phyloP scores from a whole-genome alignment of 2,329 filamentous ascomycete genomes.

The Didymella pomorum region DNA sequence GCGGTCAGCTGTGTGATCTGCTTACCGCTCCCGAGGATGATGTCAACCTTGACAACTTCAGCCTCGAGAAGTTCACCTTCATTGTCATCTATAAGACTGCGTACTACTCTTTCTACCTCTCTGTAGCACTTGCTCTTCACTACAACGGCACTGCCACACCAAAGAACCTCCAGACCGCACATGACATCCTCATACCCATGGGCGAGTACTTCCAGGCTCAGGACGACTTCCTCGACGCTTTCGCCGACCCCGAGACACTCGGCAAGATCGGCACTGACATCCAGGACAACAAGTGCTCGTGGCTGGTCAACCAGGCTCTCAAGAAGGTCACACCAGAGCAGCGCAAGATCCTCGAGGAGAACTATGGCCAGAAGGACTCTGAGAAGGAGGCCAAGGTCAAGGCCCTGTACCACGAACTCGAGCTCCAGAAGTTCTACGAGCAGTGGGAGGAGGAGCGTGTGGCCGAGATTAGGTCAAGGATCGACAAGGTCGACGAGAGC shows the following conservation, averaged over 20 bases:
- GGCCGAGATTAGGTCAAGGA: constrained; percentile 76
- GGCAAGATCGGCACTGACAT: constrained; percentile 99
- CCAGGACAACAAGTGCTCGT: constrained; percentile 99
- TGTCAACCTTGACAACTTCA: constrained; percentile 94
- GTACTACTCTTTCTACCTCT: constrained; percentile 99
- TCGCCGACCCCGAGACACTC: constrained; percentile 88
- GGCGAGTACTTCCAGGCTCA: constrained; percentile 99
- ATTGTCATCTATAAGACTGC: constrained; percentile 99
- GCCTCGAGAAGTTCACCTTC: constrained; percentile 92
- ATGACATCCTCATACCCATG: constrained; percentile 93
- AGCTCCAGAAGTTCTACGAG: constrained; percentile 82
- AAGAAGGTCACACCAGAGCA: constrained; percentile 82
- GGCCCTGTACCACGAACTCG: constrained; percentile 84
- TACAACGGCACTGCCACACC: constrained; percentile 84
- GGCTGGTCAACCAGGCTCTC: constrained; percentile 95
- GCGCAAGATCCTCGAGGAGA: constrained; percentile 84
- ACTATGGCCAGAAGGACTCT: constrained; percentile 93
- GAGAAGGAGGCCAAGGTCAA: constrained; percentile 85
- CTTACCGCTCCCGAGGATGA: constrained; percentile 94
- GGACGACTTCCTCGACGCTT: constrained; percentile 99
- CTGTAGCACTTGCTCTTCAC: constrained; percentile 88
- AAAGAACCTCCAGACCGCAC: constrained; percentile 86
- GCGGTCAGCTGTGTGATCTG: constrained; percentile 93
- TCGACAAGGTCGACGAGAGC: constrained; percentile 81
- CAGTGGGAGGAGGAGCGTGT: constrained; percentile 91